A percentile compares a stretch with the other conserved stretches of the same genome.
phyloP scores from a whole-genome alignment of 768 basidiomycete species.

The Lactarius trivialis region DNA sequence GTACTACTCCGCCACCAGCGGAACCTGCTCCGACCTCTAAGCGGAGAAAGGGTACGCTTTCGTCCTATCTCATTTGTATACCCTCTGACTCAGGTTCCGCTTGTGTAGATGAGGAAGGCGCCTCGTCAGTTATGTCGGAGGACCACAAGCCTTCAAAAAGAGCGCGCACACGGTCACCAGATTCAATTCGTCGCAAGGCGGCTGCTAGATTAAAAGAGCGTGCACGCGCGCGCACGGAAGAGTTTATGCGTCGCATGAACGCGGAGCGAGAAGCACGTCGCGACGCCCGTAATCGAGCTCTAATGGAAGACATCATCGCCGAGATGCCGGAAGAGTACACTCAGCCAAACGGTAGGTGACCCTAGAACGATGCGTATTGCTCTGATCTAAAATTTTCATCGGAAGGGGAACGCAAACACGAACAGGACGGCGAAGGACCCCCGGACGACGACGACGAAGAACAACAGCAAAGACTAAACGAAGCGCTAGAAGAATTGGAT shows the following conservation, averaged over 20 bases:
- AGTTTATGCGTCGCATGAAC: slow-evolving; percentile 30
- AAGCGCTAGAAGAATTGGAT: slow-evolving; percentile 25
- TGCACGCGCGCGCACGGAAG: slow-evolving; percentile 38
- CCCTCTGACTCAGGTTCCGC: not conserved
- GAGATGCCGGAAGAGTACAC: slow-evolving; percentile 21
- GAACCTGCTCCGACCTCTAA: slow-evolving; percentile 9
- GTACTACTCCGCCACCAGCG: slow-evolving; percentile 7
- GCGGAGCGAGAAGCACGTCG: slow-evolving; percentile 34
- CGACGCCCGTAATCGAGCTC: slow-evolving; percentile 33
- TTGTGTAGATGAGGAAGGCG: not conserved
- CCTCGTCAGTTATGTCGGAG: not conserved
- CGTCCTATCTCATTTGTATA: not conserved
- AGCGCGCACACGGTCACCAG: slow-evolving; percentile 44
- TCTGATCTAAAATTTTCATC: not conserved
- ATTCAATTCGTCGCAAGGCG: slow-evolving; percentile 34
- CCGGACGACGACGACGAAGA: slow-evolving; percentile 17
- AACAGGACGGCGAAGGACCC: not conserved
- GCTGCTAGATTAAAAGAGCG: slow-evolving; percentile 34
- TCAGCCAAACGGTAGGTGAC: slow-evolving; percentile 1
- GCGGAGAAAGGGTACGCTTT: slow-evolving; percentile 14
- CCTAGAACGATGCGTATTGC: not conserved
- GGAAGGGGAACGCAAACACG: not conserved
- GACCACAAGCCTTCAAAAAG: slow-evolving; percentile 36
- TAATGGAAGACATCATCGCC: slow-evolving; percentile 35
- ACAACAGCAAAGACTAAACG: slow-evolving; percentile 19